Evolutionary conservation across 441 rosid genomes (phyloP).

Genomic region (Mallotus repandus): DNA sequence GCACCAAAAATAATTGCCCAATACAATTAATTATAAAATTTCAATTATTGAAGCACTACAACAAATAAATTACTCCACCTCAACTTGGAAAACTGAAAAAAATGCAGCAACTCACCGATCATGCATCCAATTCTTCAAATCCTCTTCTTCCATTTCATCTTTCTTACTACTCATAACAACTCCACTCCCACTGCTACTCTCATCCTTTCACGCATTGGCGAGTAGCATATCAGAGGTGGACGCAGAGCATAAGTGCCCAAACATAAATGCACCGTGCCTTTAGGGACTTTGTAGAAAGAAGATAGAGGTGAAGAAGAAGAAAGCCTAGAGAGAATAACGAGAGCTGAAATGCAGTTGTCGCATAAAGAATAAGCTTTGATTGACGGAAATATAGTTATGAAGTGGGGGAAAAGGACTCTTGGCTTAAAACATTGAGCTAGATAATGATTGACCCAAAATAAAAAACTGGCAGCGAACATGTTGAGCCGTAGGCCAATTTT

Average conservation of each 20-base stretch:
- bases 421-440: too few relatives aligned
- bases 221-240: constrained; percentile 67
- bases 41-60: too few relatives aligned
- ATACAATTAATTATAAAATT: not conserved
- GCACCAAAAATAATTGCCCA: not conserved
- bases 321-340: constrained; percentile 30
- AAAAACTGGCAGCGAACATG: too few relatives aligned
- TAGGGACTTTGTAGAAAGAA: constrained; percentile 28
- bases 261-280: constrained; percentile 33
- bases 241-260: constrained; percentile 33
- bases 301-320: constrained; percentile 27
- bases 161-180: constrained; percentile 15
- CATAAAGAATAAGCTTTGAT: constrained; percentile 26
- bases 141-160: constrained; percentile 49
- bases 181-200: not conserved
- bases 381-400: not conserved
- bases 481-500: too few relatives aligned
- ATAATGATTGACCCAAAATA: too few relatives aligned
- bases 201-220: constrained; percentile 32
- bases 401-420: too few relatives aligned
- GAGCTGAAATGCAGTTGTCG: constrained; percentile 42
- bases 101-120: constrained; percentile 58
- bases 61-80: not conserved
- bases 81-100: not conserved
- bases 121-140: too few relatives aligned